These are phyloP conservation scores for Alternaria dauci DNA, from an alignment of 2,329 filamentous ascomycete genomes.

Conservation along the genomic window DNA sequence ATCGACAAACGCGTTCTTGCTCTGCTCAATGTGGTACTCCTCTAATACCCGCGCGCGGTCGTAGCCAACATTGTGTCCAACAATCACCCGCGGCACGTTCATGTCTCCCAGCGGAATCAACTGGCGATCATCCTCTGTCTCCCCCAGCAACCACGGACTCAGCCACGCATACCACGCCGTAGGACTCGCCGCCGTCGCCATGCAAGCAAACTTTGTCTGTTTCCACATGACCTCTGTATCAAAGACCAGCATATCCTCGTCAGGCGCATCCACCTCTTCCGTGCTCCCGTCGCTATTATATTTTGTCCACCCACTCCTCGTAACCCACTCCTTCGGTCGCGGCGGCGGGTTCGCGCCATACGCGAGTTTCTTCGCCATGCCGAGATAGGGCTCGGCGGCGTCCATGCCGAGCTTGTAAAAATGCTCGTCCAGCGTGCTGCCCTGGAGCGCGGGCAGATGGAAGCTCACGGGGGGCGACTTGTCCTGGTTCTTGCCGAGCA, in stretches of 20 bases:
- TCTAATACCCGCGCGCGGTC: conserved; percentile 88
- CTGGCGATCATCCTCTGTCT: conserved; percentile 83
- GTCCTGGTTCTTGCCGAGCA: conserved; percentile 90
- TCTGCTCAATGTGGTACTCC: conserved; percentile 86
- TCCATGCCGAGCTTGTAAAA: conserved; percentile 89
- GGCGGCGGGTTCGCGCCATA: conserved; percentile 62
- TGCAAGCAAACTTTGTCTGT: conserved; percentile 88
- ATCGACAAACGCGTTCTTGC: conserved; percentile 86
- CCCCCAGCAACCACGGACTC: conserved; percentile 90
- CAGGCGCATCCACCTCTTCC: conserved; percentile 77
- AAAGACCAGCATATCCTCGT: conserved; percentile 85
- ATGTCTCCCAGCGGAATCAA: conserved; percentile 87
- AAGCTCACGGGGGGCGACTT: conserved; percentile 78
- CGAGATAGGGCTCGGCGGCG: conserved; percentile 83
- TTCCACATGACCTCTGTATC: conserved; percentile 98
- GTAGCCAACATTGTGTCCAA: conserved; percentile 96
- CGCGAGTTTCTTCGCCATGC: conserved; percentile 77
- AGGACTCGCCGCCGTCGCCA: conserved; percentile 92
- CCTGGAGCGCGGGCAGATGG: conserved; percentile 81
- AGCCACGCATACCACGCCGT: conserved; percentile 97
- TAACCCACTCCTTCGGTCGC: conserved; percentile 76
- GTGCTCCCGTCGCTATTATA: conserved; percentile 77
- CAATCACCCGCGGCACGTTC: conserved; percentile 74
- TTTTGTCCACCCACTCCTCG: conserved; percentile 90
- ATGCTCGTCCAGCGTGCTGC: conserved; percentile 87